Percentiles rank a stretch among this genome's conserved stretches.
Evolutionary conservation across 495 filamentous ascomycete genomes (phyloP).

Genomic region (Aspergillus ostianus): DNA sequence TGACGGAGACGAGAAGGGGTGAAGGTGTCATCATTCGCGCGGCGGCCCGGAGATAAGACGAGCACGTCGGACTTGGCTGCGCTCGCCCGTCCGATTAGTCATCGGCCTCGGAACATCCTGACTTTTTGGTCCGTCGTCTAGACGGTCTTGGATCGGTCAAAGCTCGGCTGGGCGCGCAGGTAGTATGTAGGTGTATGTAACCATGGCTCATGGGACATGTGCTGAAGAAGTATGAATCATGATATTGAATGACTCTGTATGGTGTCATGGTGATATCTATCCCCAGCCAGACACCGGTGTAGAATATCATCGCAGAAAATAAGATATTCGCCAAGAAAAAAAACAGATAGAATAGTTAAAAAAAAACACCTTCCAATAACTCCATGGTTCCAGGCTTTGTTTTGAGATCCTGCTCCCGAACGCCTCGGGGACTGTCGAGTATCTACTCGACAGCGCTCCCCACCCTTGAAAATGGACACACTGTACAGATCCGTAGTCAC

Average conservation of each 20-base stretch:
- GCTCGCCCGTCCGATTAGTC: not conserved
- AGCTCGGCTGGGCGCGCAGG: not conserved
- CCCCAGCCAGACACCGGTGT: not conserved
- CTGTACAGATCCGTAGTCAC: constrained; percentile 3
- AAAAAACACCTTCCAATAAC: not conserved
- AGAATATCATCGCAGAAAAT: not conserved
- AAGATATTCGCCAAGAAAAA: not conserved
- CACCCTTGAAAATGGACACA: constrained; percentile 1
- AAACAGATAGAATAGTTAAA: not conserved
- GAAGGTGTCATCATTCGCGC: not conserved
- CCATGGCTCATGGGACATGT: not conserved
- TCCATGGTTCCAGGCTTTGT: not conserved
- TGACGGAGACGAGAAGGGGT: not conserved
- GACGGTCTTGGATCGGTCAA: not conserved
- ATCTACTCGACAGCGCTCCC: not conserved
- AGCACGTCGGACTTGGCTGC: not conserved
- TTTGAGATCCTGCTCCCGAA: not conserved
- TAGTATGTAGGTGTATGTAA: too few relatives aligned
- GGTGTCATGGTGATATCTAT: not conserved
- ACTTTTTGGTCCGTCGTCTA: not conserved
- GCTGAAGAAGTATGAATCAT: not conserved
- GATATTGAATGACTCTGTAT: not conserved
- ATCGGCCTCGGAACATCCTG: not conserved
- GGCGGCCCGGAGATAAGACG: not conserved
- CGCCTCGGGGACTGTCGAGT: not conserved